Evolutionary conservation across 306 rosid genomes (phyloP), one percentile per base, ranked within the genome.

Genomic region (Fragaria nilgerrensis): DNA sequence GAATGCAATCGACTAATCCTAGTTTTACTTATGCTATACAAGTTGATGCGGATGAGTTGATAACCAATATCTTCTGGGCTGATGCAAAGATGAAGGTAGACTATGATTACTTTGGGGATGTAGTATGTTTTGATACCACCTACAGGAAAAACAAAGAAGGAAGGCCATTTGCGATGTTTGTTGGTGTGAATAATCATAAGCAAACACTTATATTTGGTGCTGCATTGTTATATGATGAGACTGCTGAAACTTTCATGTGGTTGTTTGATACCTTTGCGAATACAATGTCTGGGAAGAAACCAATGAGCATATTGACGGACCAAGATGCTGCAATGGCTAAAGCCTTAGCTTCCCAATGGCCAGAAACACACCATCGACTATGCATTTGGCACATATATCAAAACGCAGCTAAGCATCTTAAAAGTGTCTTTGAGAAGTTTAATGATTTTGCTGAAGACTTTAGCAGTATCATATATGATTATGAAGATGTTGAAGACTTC

Each of bases 381-480:
- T 48, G 53, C 5, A 48, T 53, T 19, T 53, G 75, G 39, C 74
- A 68, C 5, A 7, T 68, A 9, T 77, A 77, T 43, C 74, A 67
- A 19, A 49, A 65, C 50, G 64, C 5, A 2, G 68, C 52, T 2
- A 65, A 65, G 13, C 8, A n/a, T 41, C 27, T 76, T 17, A 45
- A 23, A n/a, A 9, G 20, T 25, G 75, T 44, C 8, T 77, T 77
- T 56, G 69, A 77, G 2, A 25, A n/a, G 1, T 68, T 69, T 1
- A 25, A 34, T 0, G 34, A 20, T 11, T 69, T 55, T 11, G 9
- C n/a, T 2, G 53, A 20, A 47, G 48, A 63, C 16, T 52, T 76
- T 52, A 76, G 41, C 11, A 67, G 52, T 10, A 34, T 52, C 65
- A 15, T 77, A 49, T 52, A 68, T 77, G 73, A 65, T 74, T 74